Base-by-base conservation (phyloP, 2,329 filamentous ascomycete genomes). In the Fusarium temperatum region DNA sequence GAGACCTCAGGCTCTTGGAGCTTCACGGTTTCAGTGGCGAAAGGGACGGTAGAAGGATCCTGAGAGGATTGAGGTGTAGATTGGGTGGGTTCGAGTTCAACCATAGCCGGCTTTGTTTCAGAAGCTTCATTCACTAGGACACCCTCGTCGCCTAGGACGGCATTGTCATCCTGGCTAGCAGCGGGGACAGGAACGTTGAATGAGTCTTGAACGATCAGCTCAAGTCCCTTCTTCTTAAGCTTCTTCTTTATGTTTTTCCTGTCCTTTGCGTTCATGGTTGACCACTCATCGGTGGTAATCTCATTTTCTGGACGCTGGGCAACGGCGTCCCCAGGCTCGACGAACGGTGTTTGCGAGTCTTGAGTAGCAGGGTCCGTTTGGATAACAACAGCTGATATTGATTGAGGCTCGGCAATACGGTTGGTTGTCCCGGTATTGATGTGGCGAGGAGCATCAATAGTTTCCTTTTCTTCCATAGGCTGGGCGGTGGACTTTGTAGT, bases 181-280 rank as follows among this genome's bases (percentile, higher is more conserved):
- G 45, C 32, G 12, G 30, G 41, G 28, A 38, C 26, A 47, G 48
- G n/a, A 32, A 44, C 18, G 20, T 60, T 55, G 9, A 68, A 63
- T 17, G 63, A 62, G 22, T 71, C 70, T 61, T 74, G 61, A 30
- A 77, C 45, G n/a, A 77, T 62, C 4, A 51, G 42, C 26, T 77
- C 75, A 1, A 77, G 55, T 14, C 70, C 75, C 70, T 68, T 72
- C 57, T 77, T 78, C 60, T 64, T 75, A 14, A 78, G 74, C 24
- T 69, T 73, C 48, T 75, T 78, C 42, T 63, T 78, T 57, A 78
- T 71, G 55, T 73, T 72, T 71, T 76, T 78, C 51, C 68, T 78
- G 5, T 78, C 76, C 63, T 77, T 78, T 30, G 44, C 57, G 30
- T 38, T 62, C 28, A 78, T 64, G 20, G 41, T 71, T 11, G 63